Base-by-base conservation (phyloP, 176 grass and related monocot species). In the Rhynchospora tenuis region DNA sequence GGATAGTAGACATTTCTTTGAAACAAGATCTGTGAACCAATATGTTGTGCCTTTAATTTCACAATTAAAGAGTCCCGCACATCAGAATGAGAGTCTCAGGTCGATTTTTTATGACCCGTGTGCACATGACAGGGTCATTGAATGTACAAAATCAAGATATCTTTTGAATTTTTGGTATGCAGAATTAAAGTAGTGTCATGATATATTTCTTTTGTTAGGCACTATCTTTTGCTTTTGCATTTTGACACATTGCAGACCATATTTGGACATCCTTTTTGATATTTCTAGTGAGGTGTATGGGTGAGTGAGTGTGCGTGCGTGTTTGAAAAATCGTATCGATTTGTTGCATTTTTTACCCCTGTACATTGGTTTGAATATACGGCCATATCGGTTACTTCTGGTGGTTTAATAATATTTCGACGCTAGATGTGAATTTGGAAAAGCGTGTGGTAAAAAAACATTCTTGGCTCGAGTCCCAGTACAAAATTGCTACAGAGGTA, bases 21-120 rank as follows among this genome's bases (percentile, higher is more conserved):
- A 93, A 90, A 57, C 87, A 94, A 86, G 90, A 93, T 60, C 81
- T 88, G 78, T 98, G 87, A 94, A 81, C 65, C 89, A 61, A 83
- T 83, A 22, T 45, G 51, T 64, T 44, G 47, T 77, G 70, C 38
- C 58, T 77, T 44, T 31, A 58, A 62, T 81, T 52, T 77, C 73
- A 77, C 33, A 64, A 23, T 42, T 59, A 19, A 7, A 5, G 42
- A 44, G 33, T 43, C 12, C n/a, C 14, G 48, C 19, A 22, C 20
- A 80, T 7, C 57, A 19, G 6, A 81, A 62, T 12, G 20, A n/a
- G 7, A 45, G 59, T 42, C 12, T 42, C 55, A 20, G 16, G 31
- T 63, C 12, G 2, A 81, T 42, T 80, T 38, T 79, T 63, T 64
- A 65, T 54, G 42, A 28, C 61, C 16, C 26, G 7, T 56, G 10